Conservation (phyloP, 345 rosid genomes). For the Aethionema arabicum region DNA sequence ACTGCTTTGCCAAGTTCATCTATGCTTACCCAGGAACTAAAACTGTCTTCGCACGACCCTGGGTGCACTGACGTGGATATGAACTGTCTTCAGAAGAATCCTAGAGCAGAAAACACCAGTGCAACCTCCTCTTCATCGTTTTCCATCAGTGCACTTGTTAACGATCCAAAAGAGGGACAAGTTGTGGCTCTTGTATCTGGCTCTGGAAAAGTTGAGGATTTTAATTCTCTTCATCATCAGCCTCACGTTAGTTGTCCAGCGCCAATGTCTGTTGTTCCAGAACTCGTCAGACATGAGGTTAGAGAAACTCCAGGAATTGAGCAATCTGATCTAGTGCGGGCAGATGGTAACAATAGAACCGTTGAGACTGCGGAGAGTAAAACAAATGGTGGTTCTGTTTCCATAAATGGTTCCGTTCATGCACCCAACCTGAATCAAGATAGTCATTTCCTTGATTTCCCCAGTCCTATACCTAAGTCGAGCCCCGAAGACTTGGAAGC, state of each 20-base stretch:
- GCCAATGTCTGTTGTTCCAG: conserved; percentile 37
- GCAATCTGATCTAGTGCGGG: conserved; percentile 38
- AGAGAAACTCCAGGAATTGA: conserved; percentile 39
- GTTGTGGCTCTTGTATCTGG: conserved; percentile 32
- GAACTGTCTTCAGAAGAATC: conserved; percentile 37
- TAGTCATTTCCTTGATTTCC: conserved; percentile 50
- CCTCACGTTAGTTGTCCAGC: conserved; percentile 41
- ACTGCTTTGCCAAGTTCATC: conserved; percentile 34
- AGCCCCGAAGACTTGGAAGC: conserved; percentile 46
- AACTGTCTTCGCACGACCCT: conserved; percentile 21
- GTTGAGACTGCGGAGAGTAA: conserved; percentile 47
- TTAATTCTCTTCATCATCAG: conserved; percentile 38
- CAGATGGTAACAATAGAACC: conserved; percentile 42
- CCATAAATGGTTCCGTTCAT: conserved; percentile 45
- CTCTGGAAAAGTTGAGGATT: conserved; percentile 36
- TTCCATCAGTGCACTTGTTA: conserved; percentile 36
- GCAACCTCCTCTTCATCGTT: conserved; percentile 42
- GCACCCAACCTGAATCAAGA: conserved; percentile 45
- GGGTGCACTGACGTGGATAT: conserved; percentile 32
- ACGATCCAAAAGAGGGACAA: conserved; percentile 38
- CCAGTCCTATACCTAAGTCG: conserved; percentile 50
- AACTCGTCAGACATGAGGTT: conserved; percentile 35
- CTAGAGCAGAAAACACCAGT: conserved; percentile 34
- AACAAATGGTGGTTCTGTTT: conserved; percentile 38
- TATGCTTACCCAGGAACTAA: conserved; percentile 23